Percentiles rank a stretch among this genome's conserved stretches.
Conservation (phyloP, 1,284 basidiomycete genomes). For the Cutaneotrichosporon mucoides region DNA sequence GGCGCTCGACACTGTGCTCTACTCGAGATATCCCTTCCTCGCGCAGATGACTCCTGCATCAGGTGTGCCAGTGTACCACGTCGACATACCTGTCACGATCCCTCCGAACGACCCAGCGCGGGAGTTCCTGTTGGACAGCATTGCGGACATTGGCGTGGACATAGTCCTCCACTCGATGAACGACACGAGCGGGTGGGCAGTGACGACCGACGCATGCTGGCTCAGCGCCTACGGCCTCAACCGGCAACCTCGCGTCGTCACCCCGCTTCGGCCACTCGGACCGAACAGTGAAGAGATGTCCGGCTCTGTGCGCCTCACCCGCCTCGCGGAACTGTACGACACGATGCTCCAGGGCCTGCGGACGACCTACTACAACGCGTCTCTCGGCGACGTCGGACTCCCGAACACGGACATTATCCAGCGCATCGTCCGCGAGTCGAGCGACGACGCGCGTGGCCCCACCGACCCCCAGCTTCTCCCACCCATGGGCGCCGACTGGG, state of each 20-base stretch:
- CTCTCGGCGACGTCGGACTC: slow-evolving; percentile 4
- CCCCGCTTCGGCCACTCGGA: background rate
- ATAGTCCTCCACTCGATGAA: slow-evolving; percentile 3
- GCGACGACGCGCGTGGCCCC: background rate
- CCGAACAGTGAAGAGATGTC: background rate
- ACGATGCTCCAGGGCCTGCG: background rate
- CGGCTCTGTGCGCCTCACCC: background rate
- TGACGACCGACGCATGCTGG: slow-evolving; percentile 14
- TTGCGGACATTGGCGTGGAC: slow-evolving; percentile 5
- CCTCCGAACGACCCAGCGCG: slow-evolving; percentile 5
- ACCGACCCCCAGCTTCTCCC: slow-evolving; percentile 3
- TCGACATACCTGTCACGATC: slow-evolving; percentile 17
- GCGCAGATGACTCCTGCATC: slow-evolving; percentile 1
- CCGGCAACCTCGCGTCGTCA: background rate
- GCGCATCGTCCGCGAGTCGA: slow-evolving; percentile 14
- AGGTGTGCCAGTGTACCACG: slow-evolving; percentile 15
- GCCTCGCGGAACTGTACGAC: slow-evolving; percentile 13
- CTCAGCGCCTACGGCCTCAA: background rate
- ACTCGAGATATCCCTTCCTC: slow-evolving; percentile 17
- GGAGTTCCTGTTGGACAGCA: slow-evolving; percentile 2
- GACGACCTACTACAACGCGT: slow-evolving; percentile 2
- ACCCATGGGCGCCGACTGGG: slow-evolving; percentile 11
- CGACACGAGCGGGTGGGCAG: slow-evolving; percentile 8
- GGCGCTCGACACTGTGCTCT: slow-evolving; percentile 6
- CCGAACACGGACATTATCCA: slow-evolving; percentile 14